Percentiles rank a stretch among this genome's conserved stretches.
phyloP scores from a whole-genome alignment of 805 yeast genomes.

The Starmerella scarabaei region DNA sequence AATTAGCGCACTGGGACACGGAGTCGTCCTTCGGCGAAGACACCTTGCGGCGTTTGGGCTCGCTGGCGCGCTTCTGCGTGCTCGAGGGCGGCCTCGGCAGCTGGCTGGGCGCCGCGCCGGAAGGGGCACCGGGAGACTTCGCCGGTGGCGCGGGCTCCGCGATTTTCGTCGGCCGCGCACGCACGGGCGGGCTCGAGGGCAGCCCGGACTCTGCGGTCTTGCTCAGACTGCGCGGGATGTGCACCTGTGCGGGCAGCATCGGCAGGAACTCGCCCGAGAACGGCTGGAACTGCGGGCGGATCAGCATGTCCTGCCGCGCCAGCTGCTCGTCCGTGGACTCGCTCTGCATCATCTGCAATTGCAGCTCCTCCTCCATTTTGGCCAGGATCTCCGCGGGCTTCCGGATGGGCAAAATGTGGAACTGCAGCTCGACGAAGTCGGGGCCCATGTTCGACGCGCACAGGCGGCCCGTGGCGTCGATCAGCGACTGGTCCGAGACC shows the following conservation, averaged over 20 bases:
- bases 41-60: background rate
- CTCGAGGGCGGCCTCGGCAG: no score
- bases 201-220: constrained; percentile 1
- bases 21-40: constrained; percentile 2
- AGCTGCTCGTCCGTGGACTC: background rate
- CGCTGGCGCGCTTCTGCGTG: background rate
- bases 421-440: constrained; percentile 13
- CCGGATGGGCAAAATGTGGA: constrained; percentile 14
- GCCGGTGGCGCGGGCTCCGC: background rate
- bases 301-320: background rate
- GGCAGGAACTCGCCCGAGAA: constrained; percentile 1
- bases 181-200: constrained; percentile 17
- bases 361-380: constrained; percentile 3
- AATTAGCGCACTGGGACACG: constrained; percentile 18
- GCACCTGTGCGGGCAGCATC: constrained; percentile 8
- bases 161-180: constrained; percentile 9
- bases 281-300: background rate
- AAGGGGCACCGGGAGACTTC: background rate
- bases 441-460: constrained; percentile 3
- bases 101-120: background rate
- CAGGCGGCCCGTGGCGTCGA: constrained; percentile 14
- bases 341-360: background rate
- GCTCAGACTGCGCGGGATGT: constrained; percentile 5
- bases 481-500: constrained; percentile 14
- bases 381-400: constrained; percentile 11